Base-by-base conservation (phyloP, 1,139 yeast genomes). In the Nakaseomyces glabratus region DNA sequence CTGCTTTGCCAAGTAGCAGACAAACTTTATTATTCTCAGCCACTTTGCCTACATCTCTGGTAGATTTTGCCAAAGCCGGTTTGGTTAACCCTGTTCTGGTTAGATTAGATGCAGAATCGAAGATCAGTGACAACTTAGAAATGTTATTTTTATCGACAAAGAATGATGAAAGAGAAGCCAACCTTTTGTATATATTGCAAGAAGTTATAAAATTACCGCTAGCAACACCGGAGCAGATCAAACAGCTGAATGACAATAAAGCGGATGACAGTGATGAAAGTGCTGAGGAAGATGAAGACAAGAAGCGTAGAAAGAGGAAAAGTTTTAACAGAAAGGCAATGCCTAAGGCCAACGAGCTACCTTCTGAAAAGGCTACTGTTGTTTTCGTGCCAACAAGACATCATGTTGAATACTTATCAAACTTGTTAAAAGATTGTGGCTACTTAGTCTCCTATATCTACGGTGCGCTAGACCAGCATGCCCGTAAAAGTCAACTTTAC, bases 41-140 rank as follows among this genome's bases (percentile, higher is more conserved):
- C 2, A 93, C 99, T 0, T 70, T 93, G 40, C 99, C 99, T 5
- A 74, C 81, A 43, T 74, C 93, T 0, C 69, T 90, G 47, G 95
- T 93, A 18, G 97, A 90, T 50, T 90, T 90, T 62, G 98, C 98
- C 34, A 88, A 88, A 54, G 97, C 98, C 3, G 98, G 98, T 7
- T 68, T 90, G 34, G 72, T 78, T 3, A 90, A 86, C 52, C 98
- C 99, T 0, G 86, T 85, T 11, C 71, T 90, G 43, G 94, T 90
- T 13, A 72, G 98, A 51, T 66, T 90, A 40, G 98, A 90, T 63
- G 80, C 95, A 2, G 99, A 90, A 52, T 65, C 86, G 9, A 90
- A 88, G 51, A 74, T 90, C 28, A 81, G 95, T 1, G 95, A 88
- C 37, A 76, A 86, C 40, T 71, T 90, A 49, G 94, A 93, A 58